A percentile compares a stretch with the other conserved stretches of the same genome.
These are phyloP conservation scores for Nigrospora osmanthi DNA, from an alignment of 2,329 filamentous ascomycete genomes.

Conservation along the genomic window DNA sequence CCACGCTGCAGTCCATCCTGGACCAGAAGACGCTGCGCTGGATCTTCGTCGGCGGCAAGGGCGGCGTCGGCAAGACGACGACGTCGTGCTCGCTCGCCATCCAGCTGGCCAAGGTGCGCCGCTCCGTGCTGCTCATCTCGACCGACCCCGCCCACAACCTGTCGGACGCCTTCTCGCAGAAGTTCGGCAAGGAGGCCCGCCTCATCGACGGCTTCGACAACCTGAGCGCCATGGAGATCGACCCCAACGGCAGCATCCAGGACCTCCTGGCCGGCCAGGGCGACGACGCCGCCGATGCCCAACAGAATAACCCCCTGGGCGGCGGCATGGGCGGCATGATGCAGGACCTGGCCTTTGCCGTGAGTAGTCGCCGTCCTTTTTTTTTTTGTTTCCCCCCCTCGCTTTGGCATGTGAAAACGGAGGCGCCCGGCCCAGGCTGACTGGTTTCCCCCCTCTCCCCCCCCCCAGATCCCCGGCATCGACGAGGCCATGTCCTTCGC, in stretches of 20 bases:
- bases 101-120: conserved; percentile 89
- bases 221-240: conserved; percentile 97
- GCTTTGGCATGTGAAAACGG: not conserved
- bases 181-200: conserved; percentile 97
- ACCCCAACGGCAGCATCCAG: conserved; percentile 96
- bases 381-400: conserved; percentile 1
- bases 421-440: not conserved
- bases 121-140: conserved; percentile 93
- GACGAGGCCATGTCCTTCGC: conserved; percentile 99
- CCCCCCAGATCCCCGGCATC: conserved; percentile 89
- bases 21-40: conserved; percentile 93
- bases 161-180: conserved; percentile 95
- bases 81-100: conserved; percentile 98
- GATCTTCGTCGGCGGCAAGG: conserved; percentile 99
- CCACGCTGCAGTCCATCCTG: conserved; percentile 87
- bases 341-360: conserved; percentile 94
- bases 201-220: conserved; percentile 89
- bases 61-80: conserved; percentile 98
- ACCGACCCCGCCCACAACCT: conserved; percentile 98
- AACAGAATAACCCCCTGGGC: conserved; percentile 43
- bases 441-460: conserved; percentile 1
- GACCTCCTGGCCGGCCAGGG: conserved; percentile 75
- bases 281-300: conserved; percentile 44
- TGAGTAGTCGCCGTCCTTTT: conserved; percentile 34
- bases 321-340: conserved; percentile 88